Evolutionary conservation across 768 basidiomycete genomes (phyloP).

Genomic region (Hericium alpestre): DNA sequence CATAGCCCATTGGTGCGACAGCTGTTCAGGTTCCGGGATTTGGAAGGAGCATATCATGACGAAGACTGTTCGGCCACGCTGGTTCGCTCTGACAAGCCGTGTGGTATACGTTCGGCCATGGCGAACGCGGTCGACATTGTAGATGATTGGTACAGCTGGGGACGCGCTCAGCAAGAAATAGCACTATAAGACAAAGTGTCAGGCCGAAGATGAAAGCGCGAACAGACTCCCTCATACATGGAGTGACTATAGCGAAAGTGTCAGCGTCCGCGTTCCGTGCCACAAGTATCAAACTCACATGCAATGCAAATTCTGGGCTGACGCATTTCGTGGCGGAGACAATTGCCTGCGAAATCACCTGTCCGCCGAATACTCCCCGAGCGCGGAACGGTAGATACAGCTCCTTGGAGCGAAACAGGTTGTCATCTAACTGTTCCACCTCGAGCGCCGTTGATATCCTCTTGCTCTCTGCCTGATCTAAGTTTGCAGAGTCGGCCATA

Average conservation of each 20-base stretch:
- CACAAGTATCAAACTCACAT: slow-evolving; percentile 40
- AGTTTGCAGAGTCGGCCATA: slow-evolving; percentile 6
- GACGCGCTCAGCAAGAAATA: slow-evolving; percentile 76
- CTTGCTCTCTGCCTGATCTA: slow-evolving; percentile 6
- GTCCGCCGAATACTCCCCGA: slow-evolving; percentile 78
- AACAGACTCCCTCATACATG: slow-evolving; percentile 38
- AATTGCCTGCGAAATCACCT: slow-evolving; percentile 82
- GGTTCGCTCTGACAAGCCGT: slow-evolving; percentile 33
- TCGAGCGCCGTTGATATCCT: slow-evolving; percentile 67
- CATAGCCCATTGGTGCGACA: slow-evolving; percentile 55
- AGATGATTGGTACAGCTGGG: slow-evolving; percentile 61
- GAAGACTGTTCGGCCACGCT: slow-evolving; percentile 41
- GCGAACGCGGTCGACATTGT: slow-evolving; percentile 66
- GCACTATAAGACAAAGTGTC: slow-evolving; percentile 35
- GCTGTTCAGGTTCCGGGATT: slow-evolving; percentile 67
- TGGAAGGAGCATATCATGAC: slow-evolving; percentile 78
- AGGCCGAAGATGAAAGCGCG: too few species aligned
- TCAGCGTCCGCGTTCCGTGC: not conserved
- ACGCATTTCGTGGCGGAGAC: slow-evolving; percentile 74
- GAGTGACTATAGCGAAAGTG: slow-evolving; percentile 35
- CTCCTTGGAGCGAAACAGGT: slow-evolving; percentile 69
- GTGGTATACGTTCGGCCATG: slow-evolving; percentile 69
- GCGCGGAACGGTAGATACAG: slow-evolving; percentile 50
- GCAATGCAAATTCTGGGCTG: slow-evolving; percentile 49
- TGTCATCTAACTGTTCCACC: slow-evolving; percentile 66